A percentile compares a stretch with the other conserved stretches of the same genome.
Conservation (phyloP, 2,329 filamentous ascomycete genomes). For the Aspergillus japonicus region DNA sequence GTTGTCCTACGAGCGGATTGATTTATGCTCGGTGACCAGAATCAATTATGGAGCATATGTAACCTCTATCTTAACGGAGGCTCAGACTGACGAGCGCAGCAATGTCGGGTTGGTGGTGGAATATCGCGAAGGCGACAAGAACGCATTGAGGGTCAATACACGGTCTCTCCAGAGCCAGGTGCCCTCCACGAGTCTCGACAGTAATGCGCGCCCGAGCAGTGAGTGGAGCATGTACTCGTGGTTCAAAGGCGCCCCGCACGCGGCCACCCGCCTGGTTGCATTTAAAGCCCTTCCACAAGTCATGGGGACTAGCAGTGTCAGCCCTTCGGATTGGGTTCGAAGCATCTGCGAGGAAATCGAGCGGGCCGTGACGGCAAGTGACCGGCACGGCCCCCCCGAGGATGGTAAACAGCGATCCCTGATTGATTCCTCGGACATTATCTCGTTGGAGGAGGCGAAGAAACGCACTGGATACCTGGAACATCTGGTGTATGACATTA, state of each 20-base stretch:
- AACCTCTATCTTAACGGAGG: slow-evolving; percentile 76
- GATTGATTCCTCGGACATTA: slow-evolving; percentile 67
- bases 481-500: slow-evolving; percentile 82
- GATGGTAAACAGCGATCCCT: slow-evolving; percentile 23
- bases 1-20: slow-evolving; percentile 82
- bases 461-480: slow-evolving; percentile 83
- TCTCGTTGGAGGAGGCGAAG: slow-evolving; percentile 80
- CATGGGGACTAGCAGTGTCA: slow-evolving; percentile 28
- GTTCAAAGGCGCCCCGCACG: slow-evolving; percentile 33
- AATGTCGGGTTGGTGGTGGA: slow-evolving; percentile 83
- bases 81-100: slow-evolving; percentile 71
- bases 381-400: slow-evolving; percentile 35
- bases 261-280: slow-evolving; percentile 39
- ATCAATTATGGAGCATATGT: slow-evolving; percentile 86
- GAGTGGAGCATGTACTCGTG: slow-evolving; percentile 47
- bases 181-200: slow-evolving; percentile 41
- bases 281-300: slow-evolving; percentile 42
- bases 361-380: slow-evolving; percentile 58
- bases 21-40: slow-evolving; percentile 68
- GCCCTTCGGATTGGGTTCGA: slow-evolving; percentile 56
- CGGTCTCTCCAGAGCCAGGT: slow-evolving; percentile 65
- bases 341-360: slow-evolving; percentile 75
- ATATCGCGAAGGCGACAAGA: slow-evolving; percentile 69
- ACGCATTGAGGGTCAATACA: slow-evolving; percentile 79
- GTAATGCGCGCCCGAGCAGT: slow-evolving; percentile 24